These are phyloP conservation scores for Pseudonitzschia multiseries DNA, from an alignment of 108 stramenopile species.

Conservation along the genomic window DNA sequence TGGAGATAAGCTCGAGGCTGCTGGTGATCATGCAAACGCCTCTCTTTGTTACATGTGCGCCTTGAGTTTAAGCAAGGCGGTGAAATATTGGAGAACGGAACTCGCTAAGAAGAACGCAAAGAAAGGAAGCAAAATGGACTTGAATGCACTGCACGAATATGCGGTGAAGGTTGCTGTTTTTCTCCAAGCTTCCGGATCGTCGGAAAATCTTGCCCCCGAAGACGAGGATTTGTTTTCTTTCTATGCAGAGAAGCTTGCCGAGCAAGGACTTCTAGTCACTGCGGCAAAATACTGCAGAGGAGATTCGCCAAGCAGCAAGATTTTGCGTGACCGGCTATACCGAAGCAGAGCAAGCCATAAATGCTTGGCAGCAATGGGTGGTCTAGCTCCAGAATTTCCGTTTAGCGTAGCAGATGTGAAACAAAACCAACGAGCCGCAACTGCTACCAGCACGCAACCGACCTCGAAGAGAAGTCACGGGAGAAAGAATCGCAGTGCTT, in stretches of 20 bases:
- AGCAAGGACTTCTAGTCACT: constrained; percentile 84
- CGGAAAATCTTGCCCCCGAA: constrained; percentile 50
- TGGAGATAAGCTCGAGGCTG: constrained; percentile 82
- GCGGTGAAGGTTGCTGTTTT: constrained; percentile 91
- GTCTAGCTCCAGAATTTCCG: constrained; percentile 72
- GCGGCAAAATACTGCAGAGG: constrained; percentile 82
- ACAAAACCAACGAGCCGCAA: constrained; percentile 40
- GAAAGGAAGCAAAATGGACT: constrained; percentile 43
- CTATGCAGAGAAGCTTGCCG: constrained; percentile 87
- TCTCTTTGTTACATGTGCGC: constrained; percentile 96
- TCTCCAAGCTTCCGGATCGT: constrained; percentile 61
- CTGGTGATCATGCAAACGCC: constrained; percentile 76
- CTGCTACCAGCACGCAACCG: background rate
- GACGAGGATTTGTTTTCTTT: constrained; percentile 73
- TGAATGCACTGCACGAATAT: constrained; percentile 87
- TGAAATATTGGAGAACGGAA: constrained; percentile 81
- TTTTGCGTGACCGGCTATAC: constrained; percentile 75
- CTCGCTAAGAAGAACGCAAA: constrained; percentile 42
- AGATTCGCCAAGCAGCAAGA: constrained; percentile 55
- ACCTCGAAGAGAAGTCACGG: constrained; percentile 31
- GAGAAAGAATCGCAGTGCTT: background rate
- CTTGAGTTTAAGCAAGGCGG: constrained; percentile 81
- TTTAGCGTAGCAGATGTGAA: constrained; percentile 57
- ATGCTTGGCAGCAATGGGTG: constrained; percentile 63
- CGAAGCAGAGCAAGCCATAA: constrained; percentile 55